Evolutionary conservation across 208 protist genomes (phyloP).

Genomic region (Naegleria lovaniensis): DNA sequence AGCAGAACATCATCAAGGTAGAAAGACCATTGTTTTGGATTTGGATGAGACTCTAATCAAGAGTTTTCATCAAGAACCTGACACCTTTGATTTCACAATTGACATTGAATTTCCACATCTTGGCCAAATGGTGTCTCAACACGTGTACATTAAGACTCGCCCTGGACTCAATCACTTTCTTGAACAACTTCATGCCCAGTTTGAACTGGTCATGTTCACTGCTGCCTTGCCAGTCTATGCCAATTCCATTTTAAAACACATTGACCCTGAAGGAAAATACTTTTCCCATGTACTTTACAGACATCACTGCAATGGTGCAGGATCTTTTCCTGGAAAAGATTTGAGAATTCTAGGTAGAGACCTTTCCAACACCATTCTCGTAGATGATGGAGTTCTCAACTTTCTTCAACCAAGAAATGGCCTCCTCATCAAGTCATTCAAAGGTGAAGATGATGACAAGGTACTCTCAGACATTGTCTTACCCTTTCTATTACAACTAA

Average conservation of each 20-base stretch:
- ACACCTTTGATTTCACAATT: background rate
- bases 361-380: background rate
- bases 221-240: background rate
- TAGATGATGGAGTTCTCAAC: background rate
- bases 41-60: background rate
- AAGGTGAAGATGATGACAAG: background rate
- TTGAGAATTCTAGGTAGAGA: background rate
- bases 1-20: background rate
- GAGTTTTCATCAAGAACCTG: background rate
- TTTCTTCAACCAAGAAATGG: background rate
- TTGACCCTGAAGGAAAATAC: background rate
- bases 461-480: background rate
- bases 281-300: background rate
- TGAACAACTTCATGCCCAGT: background rate
- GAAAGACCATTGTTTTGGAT: background rate
- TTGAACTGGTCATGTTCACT: background rate
- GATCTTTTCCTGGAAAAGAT: background rate
- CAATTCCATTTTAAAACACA: background rate
- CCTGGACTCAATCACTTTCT: background rate
- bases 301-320: background rate
- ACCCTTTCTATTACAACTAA: background rate
- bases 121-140: background rate
- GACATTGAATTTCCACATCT: background rate
- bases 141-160: background rate
- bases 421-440: background rate